Percentiles rank a stretch among this genome's conserved stretches.
Evolutionary conservation across 2,329 filamentous ascomycete genomes (phyloP).

Genomic region (Penicillium sp.): DNA sequence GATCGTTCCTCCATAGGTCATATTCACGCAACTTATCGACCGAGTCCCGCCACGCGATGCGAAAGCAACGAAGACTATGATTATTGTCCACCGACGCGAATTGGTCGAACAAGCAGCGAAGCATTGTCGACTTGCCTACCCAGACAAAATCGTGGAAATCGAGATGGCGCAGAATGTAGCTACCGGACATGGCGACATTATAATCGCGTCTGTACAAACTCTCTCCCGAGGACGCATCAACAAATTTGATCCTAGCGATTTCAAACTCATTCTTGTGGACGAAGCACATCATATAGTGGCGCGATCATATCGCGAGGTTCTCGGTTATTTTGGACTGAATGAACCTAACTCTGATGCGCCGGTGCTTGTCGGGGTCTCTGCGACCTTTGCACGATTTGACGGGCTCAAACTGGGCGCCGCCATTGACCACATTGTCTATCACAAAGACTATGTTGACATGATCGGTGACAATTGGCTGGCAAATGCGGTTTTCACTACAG

Average conservation of each 20-base stretch:
- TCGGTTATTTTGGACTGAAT: slow-evolving; percentile 76
- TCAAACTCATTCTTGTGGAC: slow-evolving; percentile 91
- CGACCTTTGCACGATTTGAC: slow-evolving; percentile 77
- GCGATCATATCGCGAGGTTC: slow-evolving; percentile 69
- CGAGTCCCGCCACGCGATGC: slow-evolving; percentile 62
- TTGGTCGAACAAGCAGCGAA: slow-evolving; percentile 89
- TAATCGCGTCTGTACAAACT: slow-evolving; percentile 85
- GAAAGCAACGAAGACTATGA: slow-evolving; percentile 74
- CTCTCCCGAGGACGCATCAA: slow-evolving; percentile 74
- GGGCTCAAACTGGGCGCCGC: slow-evolving; percentile 78
- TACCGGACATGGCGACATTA: slow-evolving; percentile 83
- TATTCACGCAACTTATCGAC: slow-evolving; percentile 93
- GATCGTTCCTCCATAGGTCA: slow-evolving; percentile 60
- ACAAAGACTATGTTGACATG: slow-evolving; percentile 80
- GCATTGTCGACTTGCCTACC: slow-evolving; percentile 81
- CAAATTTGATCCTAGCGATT: slow-evolving; percentile 77
- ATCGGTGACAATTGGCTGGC: slow-evolving; percentile 90
- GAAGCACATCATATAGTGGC: slow-evolving; percentile 97
- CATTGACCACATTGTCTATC: slow-evolving; percentile 95
- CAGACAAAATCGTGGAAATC: slow-evolving; percentile 77
- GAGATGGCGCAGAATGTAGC: slow-evolving; percentile 84
- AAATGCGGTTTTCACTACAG: slow-evolving; percentile 91
- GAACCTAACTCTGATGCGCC: slow-evolving; percentile 55
- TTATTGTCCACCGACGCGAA: slow-evolving; percentile 88
- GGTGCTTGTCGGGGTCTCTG: slow-evolving; percentile 84